Evolutionary conservation across 1,139 yeast genomes (phyloP), one percentile per base, ranked within the genome.

Genomic region (Schwanniomyces etchellsii): DNA sequence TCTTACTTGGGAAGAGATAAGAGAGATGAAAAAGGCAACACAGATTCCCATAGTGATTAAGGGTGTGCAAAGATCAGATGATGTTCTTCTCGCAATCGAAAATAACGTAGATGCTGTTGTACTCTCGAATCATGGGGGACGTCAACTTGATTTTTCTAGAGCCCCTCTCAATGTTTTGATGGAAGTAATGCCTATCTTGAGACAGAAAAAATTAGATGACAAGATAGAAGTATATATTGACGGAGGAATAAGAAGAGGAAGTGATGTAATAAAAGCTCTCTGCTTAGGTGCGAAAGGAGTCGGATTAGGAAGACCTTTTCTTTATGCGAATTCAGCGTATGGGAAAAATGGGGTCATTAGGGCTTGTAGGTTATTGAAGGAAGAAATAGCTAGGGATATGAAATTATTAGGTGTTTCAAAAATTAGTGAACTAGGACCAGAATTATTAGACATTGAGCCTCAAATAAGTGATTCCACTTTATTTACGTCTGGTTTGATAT

Each of bases 181-280:
- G 2, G 76, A 71, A 34, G 55, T 69, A 11, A 56, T 60, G 43
- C 62, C 64, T 6, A 47, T 63, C 9, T 55, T 70, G 29, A 64
- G 60, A 32, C 49, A 58, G 28, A 46, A 44, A 14, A 47, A 50
- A 1, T 55, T 66, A 22, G 60, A 65, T 30, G 44, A 50, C 7
- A 57, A 60, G 30, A 48, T 67, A 4, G 74, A 70, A 66, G 48
- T 69, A 6, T 67, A 56, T 39, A 46, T 70, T 12, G 76, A 70
- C 43, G 74, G 74, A n/a, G 76, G 76, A 14, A 60, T 70, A 28
- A 50, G 67, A 28, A 52, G 74, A 35, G 75, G 73, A 5, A 58
- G 71, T 7, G 75, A 70, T 42, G 50, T 69, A 5, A 44, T 68
- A 35, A 70, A 69, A 36, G 75, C 75, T 1, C 42, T 70, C 7